Base-by-base conservation (phyloP, 2,329 filamentous ascomycete species). In the Ascochyta viciae-villosae region DNA sequence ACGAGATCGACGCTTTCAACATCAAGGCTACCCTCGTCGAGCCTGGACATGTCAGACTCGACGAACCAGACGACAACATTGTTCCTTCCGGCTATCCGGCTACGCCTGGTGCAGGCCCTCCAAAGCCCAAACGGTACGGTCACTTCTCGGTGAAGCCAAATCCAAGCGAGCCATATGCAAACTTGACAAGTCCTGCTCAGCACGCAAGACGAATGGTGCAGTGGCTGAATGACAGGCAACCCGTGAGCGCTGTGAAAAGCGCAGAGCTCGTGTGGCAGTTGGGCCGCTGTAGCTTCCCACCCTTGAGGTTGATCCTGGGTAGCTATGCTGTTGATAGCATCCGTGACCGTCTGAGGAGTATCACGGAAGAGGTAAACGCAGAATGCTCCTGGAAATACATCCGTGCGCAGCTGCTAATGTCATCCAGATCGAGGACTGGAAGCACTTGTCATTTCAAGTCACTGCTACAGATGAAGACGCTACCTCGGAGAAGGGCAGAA, bases 291-390 rank as follows among this genome's bases (percentile, higher is more conserved):
- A 89, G 87, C n/a, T 97, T 92, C 73, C 95, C 95, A 45, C 95
- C 95, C 0, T 75, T 98, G 61, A 81, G 95, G 31, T 77, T 99
- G 55, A 80, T 97, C n/a, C 77, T 98, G 23, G 95, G 95, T 0
- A 96, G 88, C 62, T 98, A 96, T 78, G 94, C 95, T 1, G 94
- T 98, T 34, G 94, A 99, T 75, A 97, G 93, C 74, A 96, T 98
- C 46, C 83, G 95, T 15, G 95, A 99, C 77, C 84, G 94, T 19
- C 77, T 98, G 70, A 85, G 92, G 63, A 94, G 90, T 58, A 91
- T 98, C 37, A 97, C 93, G 12, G 95, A 98, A 76, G 95, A 99
- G 80, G 85, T 96, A 63, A 65, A 68, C 64, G 8, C 19, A 6
- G 5, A n/a, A 1, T 34, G 9, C 26, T 2, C 16, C 6, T 24